Evolutionary conservation across 2,329 filamentous ascomycete genomes (phyloP).

Genomic region (Aspergillus niger): DNA sequence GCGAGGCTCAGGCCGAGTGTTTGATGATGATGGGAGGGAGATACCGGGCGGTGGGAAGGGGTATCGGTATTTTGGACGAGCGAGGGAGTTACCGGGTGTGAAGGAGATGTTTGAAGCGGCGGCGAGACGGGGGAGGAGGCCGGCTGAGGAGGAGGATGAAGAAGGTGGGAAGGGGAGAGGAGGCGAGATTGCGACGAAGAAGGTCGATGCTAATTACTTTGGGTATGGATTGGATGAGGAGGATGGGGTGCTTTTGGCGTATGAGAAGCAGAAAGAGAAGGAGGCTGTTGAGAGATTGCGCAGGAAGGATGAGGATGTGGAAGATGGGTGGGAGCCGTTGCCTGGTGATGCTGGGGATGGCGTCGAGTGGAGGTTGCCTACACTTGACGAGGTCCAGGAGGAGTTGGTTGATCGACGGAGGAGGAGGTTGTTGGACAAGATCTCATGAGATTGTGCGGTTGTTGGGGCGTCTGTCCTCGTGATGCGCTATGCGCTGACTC

Average conservation of each 20-base stretch:
- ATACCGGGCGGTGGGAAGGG: conserved; percentile 76
- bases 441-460: conserved; percentile 48
- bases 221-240: conserved; percentile 93
- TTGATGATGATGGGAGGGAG: conserved; percentile 72
- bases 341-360: conserved; percentile 88
- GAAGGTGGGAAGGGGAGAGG: conserved; percentile 51
- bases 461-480: not conserved
- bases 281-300: conserved; percentile 74
- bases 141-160: conserved; percentile 68
- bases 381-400: conserved; percentile 87
- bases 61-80: conserved; percentile 91
- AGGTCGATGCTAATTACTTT: conserved; percentile 93
- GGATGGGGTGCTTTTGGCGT: conserved; percentile 75
- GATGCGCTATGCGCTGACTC: conserved; percentile 4
- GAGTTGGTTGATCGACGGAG: conserved; percentile 86
- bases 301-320: conserved; percentile 58
- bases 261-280: conserved; percentile 80
- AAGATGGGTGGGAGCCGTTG: conserved; percentile 77
- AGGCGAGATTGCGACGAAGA: conserved; percentile 54
- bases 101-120: conserved; percentile 93
- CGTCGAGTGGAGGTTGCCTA: conserved; percentile 77
- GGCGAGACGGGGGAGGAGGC: conserved; percentile 61
- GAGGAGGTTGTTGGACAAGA: conserved; percentile 79
- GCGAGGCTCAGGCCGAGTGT: conserved; percentile 69
- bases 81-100: conserved; percentile 86